Evolutionary conservation across 176 grass and related monocot species (phyloP), one percentile per base, ranked within the genome.

Genomic region (Echinochloa phyllopogon): DNA sequence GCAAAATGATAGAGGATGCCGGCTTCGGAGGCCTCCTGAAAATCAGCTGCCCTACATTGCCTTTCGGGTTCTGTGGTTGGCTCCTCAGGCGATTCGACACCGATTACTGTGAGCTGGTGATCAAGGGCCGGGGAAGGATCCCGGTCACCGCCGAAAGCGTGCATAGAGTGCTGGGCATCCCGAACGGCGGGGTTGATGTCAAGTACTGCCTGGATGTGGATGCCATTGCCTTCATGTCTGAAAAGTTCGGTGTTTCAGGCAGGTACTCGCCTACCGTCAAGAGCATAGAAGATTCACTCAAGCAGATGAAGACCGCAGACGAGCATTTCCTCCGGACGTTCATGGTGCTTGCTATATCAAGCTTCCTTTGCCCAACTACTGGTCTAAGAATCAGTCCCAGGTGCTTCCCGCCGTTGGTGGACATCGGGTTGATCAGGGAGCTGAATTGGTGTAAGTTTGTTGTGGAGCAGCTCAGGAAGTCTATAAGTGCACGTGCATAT

Each of bases 361-460:
- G 62, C 62, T 65, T 65, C 62, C 62, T 65, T 14, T 65, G 62
- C 62, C 29, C 62, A 6, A 65, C 62, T 15, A 65, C 62, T 17
- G 7, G 62, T 17, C 29, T 8, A 6, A 36, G 62, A 63, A 63
- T 63, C 60, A 63, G 60, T 18, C 60, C 60, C 1, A 24, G 60
- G 4, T 63, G 60, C 27, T 33, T 63, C 60, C 60, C 60, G 24
- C 12, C 60, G 4, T 63, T 63, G 60, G 60, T 63, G 60, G 24
- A 63, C 3, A 33, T 63, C 5, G 11, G 27, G 27, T 65, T 29
- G 13, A 65, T 37, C 15, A 65, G 62, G 62, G 14, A 17, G 6
- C 14, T 65, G 62, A 37, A 65, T 65, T 65, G 62, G 62, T 65
- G 62, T 29, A 17, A 65, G 62, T 65, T 65, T 65, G 29, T 37